Base-by-base conservation (phyloP, 176 grass and related monocot species). In the Melocanna baccifera region DNA sequence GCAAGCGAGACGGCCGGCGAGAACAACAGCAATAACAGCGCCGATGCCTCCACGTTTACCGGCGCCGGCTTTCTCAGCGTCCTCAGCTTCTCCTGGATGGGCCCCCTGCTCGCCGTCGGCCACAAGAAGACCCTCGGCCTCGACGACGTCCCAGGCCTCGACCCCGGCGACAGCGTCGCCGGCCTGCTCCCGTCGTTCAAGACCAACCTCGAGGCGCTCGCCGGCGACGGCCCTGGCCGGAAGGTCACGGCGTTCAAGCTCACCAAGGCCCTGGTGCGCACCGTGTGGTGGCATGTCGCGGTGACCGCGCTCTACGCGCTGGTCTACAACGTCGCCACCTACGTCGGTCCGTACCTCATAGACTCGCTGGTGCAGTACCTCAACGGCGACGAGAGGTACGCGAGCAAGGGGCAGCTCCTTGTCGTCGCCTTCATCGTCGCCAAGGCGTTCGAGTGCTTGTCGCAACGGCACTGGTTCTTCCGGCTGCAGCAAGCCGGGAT, bases 271-370 rank as follows among this genome's bases (percentile, higher is more conserved):
- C 53, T 98, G 22, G 58, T 98, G 45, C 87, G 90, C 85, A 90
- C 92, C 13, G 81, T 83, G 23, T 93, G 83, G 87, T 36, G 22
- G 45, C 89, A 95, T n/a, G 81, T 95, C 74, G 10, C 85, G 70
- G 50, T 98, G 43, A 95, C 85, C 70, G 91, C 93, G 76, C 12
- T 98, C 65, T 93, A 90, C 62, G 87, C 74, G 11, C 62, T 93
- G 30, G 86, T 95, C 29, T 77, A 91, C 76, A 95, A 78, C 55
- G 37, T 91, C 5, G 79, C 96, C 62, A 84, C 91, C 72, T 98
- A 95, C 75, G 92, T 95, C 3, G 96, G 96, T 15, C 92, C 92
- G 2, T 98, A 93, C 83, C 87, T 98, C 62, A 95, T 98, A 43
- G 75, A 90, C 36, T 95, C 80, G 32, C 78, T 98, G 59, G 96